A percentile compares a stretch with the other conserved stretches of the same genome.
Evolutionary conservation across 2,329 filamentous ascomycete species (phyloP).

Genomic region (Conoideocrella luteorostrata): DNA sequence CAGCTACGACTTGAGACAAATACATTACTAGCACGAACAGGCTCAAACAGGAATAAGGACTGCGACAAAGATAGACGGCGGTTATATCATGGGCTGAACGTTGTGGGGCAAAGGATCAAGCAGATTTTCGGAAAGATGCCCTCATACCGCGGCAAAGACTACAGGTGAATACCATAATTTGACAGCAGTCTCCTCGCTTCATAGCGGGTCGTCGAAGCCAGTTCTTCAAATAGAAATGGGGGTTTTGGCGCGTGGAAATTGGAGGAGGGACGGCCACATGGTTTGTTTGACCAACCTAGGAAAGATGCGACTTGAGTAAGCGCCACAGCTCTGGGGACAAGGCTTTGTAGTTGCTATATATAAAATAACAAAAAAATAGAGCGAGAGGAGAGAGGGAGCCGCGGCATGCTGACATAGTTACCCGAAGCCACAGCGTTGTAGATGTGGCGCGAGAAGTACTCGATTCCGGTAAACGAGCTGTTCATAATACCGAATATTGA

Average conservation of each 20-base stretch:
- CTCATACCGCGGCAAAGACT: not conserved
- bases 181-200: not conserved
- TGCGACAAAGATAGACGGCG: not conserved
- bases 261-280: conserved; percentile 2
- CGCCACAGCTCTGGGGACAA: not conserved
- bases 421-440: too few species aligned
- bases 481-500: too few species aligned
- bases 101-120: not conserved
- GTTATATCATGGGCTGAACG: not conserved
- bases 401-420: conserved; percentile 1
- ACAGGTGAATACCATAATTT: not conserved
- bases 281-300: not conserved
- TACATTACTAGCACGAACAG: not conserved
- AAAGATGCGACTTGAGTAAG: not conserved
- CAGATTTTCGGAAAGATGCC: not conserved
- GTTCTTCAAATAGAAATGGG: not conserved
- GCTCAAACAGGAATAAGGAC: not conserved
- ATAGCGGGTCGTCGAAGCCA: not conserved
- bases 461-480: too few species aligned
- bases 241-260: conserved; percentile 7
- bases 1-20: too few species aligned
- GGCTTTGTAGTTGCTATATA: not conserved
- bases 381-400: too few species aligned
- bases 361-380: not conserved
- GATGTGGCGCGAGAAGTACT: too few species aligned